Evolutionary conservation across 257 asterid species (phyloP), one percentile per base, ranked within the genome.

Genomic region (Paraleonurus japonicus): DNA sequence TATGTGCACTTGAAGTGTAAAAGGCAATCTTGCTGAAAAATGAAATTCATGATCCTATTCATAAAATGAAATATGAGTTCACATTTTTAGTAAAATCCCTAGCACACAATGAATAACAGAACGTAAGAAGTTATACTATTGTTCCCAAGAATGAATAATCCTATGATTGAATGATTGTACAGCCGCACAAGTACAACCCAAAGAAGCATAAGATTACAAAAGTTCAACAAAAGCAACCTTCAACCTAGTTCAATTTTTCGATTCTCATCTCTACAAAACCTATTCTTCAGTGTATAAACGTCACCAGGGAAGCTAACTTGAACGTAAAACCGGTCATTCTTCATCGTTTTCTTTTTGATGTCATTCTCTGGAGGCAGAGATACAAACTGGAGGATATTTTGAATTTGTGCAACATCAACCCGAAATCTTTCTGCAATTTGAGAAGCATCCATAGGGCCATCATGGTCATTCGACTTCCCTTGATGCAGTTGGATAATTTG

Each of bases 401-500:
- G 82, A 74, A 93, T 86, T 82, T 86, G 94, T 8, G 85, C 74
- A 17, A 67, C 86, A 24, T 89, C 87, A n/a, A 93, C 67, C 32
- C 77, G 79, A 73, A 90, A 93, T 71, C 71, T 75, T 47, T 81
- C 57, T 0, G 97, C 96, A 51, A 93, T 87, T 70, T 82, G 86
- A 28, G 79, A 73, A 19, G 81, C 73, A 61, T 75, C 83, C 95
- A 90, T 79, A 2, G 91, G 85, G 2, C 96, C 96, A 24, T 73
- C 39, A 51, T 85, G 92, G 30, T 84, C 96, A 13, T 76, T 71
- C 0, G 95, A 85, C 63, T 87, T 85, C 47, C 97, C 96, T 73
- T 93, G 92, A 75, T 87, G 76, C 61, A 93, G 85, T 61, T 87
- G 95, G 72, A 93, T 85, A 43, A 93, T 86, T 69, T 93, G 86